Evolutionary conservation across 1,284 basidiomycete genomes (phyloP), one percentile per base, ranked within the genome.

Genomic region (Coniophora puteana): DNA sequence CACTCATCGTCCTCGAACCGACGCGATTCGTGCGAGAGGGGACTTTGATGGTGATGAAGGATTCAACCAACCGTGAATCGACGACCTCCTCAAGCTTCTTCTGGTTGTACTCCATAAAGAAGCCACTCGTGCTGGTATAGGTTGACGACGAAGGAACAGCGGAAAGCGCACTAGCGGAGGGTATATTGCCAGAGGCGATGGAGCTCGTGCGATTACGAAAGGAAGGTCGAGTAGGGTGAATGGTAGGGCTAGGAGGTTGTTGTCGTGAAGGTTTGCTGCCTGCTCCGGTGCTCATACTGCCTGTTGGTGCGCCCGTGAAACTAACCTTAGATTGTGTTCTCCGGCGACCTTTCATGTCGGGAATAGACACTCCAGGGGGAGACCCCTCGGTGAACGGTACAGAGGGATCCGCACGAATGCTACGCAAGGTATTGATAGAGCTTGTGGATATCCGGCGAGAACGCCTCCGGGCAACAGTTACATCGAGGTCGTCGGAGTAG

Each of bases 61-160:
- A 87, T 58, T 89, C 85, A n/a, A 89, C 78, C 20, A 91, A 66
- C 33, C 88, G 76, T n/a, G 83, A 79, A 34, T 68, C 65, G 5
- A 91, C 68, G 8, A 88, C 72, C 49, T 74, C 80, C 63, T 88
- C 83, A 28, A 90, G 65, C 4, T 69, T 72, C 30, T 64, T 63
- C 56, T 89, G 85, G 11, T 84, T 84, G 48, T 77, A 71, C 51
- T 82, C 78, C 12, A 67, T 68, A 44, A 72, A 59, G 32, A 75
- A 55, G n/a, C n/a, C n/a, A n/a, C n/a, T n/a, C n/a, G n/a, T n/a
- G n/a, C n/a, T n/a, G n/a, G n/a, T n/a, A n/a, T n/a, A n/a, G n/a
- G 37, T 33, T 11, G 50, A 27, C 8, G 40, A 25, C 6, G 47
- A 44, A 38, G 26, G 27, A 1, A 36, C 13, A 24, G 39, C 18